phyloP scores from a whole-genome alignment of 352 stramenopile genomes.

The Blastocystis sp. region DNA sequence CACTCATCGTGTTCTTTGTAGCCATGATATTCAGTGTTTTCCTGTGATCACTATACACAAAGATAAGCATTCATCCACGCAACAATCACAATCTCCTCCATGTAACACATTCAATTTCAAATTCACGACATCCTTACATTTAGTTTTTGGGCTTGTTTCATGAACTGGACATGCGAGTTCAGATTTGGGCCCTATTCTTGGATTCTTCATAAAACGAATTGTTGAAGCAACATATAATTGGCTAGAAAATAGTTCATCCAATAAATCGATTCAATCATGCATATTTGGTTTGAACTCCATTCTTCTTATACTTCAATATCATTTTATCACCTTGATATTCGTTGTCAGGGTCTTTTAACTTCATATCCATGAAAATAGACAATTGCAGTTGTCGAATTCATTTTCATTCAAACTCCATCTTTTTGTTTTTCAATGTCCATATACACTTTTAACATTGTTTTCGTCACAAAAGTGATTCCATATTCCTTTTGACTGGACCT shows the following conservation, averaged over 20 bases:
- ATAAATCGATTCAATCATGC: neutral
- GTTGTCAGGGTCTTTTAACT: too few species aligned
- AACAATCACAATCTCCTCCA: neutral
- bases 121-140: too few species aligned
- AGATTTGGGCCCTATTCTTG: neutral
- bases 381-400: too few species aligned
- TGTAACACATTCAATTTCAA: neutral
- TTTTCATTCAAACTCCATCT: too few species aligned
- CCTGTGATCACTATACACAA: neutral
- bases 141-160: too few species aligned
- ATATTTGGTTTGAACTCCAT: neutral
- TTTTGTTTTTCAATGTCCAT: too few species aligned
- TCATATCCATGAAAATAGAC: too few species aligned
- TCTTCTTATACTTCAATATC: too few species aligned
- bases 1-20: conserved; percentile 62
- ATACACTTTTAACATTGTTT: too few species aligned
- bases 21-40: conserved; percentile 22
- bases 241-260: neutral
- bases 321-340: too few species aligned
- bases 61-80: neutral
- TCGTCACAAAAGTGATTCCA: too few species aligned
- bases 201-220: neutral
- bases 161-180: too few species aligned
- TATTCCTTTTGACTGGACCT: neutral
- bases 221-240: conserved; percentile 11